A percentile compares a stretch with the other conserved stretches of the same genome.
These are phyloP conservation scores for Ophiostoma ips DNA, from an alignment of 2,329 filamentous ascomycete species.

Conservation along the genomic window DNA sequence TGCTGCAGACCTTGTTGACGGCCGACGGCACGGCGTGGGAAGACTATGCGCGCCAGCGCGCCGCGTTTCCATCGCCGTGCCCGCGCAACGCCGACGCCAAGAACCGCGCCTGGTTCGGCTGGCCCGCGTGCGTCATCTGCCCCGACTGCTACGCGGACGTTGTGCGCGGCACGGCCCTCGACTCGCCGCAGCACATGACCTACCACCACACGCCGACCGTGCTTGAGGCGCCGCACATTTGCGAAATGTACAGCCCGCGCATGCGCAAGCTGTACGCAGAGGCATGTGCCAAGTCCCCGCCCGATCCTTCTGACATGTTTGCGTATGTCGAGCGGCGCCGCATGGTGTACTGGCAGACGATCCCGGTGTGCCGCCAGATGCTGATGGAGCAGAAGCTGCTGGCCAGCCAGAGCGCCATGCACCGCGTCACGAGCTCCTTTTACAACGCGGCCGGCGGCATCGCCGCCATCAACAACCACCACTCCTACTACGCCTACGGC, in stretches of 20 bases:
- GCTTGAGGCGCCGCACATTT: conserved; percentile 19
- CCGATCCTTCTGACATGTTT: conserved; percentile 16
- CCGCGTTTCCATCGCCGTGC: conserved; percentile 17
- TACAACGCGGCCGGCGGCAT: neutral
- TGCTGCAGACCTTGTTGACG: conserved; percentile 6
- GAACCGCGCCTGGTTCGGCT: conserved; percentile 23
- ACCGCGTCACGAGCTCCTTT: neutral
- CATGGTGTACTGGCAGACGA: conserved; percentile 21
- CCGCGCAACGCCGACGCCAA: conserved; percentile 17
- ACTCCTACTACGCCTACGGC: conserved; percentile 3
- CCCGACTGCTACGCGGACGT: conserved; percentile 22
- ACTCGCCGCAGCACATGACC: conserved; percentile 11
- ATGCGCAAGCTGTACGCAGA: conserved; percentile 22
- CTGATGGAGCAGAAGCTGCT: neutral
- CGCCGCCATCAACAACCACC: neutral
- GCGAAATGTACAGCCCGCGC: conserved; percentile 25
- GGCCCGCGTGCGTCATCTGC: conserved; percentile 21
- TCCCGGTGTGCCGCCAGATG: conserved; percentile 14
- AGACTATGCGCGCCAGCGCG: neutral
- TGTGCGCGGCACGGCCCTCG: conserved; percentile 18
- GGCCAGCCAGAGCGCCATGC: neutral
- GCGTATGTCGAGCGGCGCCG: conserved; percentile 17
- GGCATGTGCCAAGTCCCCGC: conserved; percentile 17
- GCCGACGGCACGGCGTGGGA: neutral
- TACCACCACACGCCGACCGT: conserved; percentile 10